phyloP scores from a whole-genome alignment of 2,329 filamentous ascomycete genomes.

The Grosmannia huntii region DNA sequence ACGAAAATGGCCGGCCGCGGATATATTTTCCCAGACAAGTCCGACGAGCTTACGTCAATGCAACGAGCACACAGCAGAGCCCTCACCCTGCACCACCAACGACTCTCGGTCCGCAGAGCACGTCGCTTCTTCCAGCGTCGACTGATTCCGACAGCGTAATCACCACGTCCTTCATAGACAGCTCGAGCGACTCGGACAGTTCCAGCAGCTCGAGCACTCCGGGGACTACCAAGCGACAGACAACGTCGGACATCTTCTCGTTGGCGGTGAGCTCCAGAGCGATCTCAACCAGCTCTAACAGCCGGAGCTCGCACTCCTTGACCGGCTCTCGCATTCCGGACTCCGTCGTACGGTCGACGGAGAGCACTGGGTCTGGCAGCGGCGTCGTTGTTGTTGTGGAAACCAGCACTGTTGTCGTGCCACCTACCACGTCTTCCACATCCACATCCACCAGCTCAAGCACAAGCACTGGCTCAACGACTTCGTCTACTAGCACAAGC shows the following conservation, averaged over 20 bases:
- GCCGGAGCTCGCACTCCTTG: constrained; percentile 4
- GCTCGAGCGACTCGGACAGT: not conserved
- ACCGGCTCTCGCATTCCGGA: constrained; percentile 1
- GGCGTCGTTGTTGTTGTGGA: constrained; percentile 14
- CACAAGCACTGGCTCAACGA: not conserved
- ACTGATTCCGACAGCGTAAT: not conserved
- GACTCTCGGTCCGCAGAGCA: constrained; percentile 5
- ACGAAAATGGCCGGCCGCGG: constrained; percentile 28
- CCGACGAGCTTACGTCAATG: constrained; percentile 36
- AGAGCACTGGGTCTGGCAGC: not conserved
- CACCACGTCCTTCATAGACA: not conserved
- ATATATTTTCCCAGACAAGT: constrained; percentile 47
- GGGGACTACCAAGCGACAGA: constrained; percentile 12
- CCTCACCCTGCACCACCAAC: constrained; percentile 15
- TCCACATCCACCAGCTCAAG: no score
- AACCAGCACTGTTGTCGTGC: constrained; percentile 14
- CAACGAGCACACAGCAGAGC: constrained; percentile 22
- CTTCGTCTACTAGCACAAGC: not conserved
- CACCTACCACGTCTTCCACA: constrained; percentile 1
- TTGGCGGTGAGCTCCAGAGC: not conserved
- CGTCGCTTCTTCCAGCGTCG: not conserved
- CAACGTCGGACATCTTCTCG: constrained; percentile 8
- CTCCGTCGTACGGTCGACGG: not conserved
- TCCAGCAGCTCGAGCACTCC: not conserved
- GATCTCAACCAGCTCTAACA: not conserved